Evolutionary conservation across 2,329 filamentous ascomycete species (phyloP).

Genomic region (Aspergillus pseudoterreus): DNA sequence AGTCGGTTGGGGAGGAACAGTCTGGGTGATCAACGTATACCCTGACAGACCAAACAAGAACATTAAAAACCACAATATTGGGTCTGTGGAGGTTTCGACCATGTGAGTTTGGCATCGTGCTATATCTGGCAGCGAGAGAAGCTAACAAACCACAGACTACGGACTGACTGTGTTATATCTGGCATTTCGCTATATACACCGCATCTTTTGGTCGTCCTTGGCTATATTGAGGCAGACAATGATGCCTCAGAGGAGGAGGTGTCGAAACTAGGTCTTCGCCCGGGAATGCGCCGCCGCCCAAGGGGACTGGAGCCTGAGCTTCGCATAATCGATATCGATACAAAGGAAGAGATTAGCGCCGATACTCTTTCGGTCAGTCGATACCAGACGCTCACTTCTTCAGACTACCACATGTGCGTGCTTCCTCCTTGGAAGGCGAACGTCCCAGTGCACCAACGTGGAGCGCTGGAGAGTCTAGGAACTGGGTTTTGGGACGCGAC

Average conservation of each 20-base stretch:
- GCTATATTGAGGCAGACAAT: constrained; percentile 74
- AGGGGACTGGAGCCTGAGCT: constrained; percentile 85
- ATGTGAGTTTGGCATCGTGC: constrained; percentile 60
- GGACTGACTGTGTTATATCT: constrained; percentile 96
- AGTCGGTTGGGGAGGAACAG: constrained; percentile 92
- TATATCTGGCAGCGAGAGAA: constrained; percentile 1
- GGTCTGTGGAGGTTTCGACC: constrained; percentile 84
- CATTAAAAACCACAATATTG: constrained; percentile 67
- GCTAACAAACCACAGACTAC: constrained; percentile 58
- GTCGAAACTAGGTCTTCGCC: constrained; percentile 44
- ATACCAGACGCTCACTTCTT: constrained; percentile 78
- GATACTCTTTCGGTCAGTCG: constrained; percentile 82
- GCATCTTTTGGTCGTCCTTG: constrained; percentile 83
- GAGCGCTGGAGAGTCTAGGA: constrained; percentile 73
- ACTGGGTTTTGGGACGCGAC: constrained; percentile 83
- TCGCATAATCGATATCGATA: constrained; percentile 81
- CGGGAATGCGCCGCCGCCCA: constrained; percentile 66
- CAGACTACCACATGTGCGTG: constrained; percentile 87
- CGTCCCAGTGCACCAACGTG: constrained; percentile 61
- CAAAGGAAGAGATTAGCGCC: constrained; percentile 78
- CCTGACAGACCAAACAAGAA: constrained; percentile 67
- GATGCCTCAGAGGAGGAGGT: constrained; percentile 57
- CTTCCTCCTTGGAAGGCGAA: constrained; percentile 71
- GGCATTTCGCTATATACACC: constrained; percentile 95
- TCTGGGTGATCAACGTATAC: constrained; percentile 93